These are phyloP conservation scores for Pyronema omphalodes DNA, from an alignment of 495 filamentous ascomycete genomes.

Conservation along the genomic window DNA sequence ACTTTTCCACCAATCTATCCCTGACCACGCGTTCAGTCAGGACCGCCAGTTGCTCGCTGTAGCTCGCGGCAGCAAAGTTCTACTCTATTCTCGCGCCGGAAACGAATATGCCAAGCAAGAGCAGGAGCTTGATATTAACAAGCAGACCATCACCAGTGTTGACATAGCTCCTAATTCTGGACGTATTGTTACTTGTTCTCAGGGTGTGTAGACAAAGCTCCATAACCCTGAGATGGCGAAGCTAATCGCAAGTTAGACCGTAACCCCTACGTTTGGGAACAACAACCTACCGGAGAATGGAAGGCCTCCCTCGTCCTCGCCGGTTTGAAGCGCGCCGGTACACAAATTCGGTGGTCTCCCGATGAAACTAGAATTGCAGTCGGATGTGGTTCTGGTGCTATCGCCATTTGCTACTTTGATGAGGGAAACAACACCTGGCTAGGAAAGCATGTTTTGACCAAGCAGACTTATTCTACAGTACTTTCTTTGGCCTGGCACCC, in stretches of 20 bases:
- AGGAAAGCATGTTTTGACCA: constrained; percentile 83
- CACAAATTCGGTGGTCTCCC: constrained; percentile 93
- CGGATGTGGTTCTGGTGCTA: constrained; percentile 83
- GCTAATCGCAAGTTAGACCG: constrained; percentile 42
- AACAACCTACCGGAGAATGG: constrained; percentile 60
- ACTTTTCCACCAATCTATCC: constrained; percentile 88
- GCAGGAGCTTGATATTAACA: constrained; percentile 72
- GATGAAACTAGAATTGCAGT: constrained; percentile 95
- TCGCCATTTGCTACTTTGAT: constrained; percentile 97
- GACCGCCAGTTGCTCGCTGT: constrained; percentile 81
- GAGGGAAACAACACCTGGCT: constrained; percentile 99
- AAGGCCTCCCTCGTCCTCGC: constrained; percentile 94
- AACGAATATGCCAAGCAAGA: constrained; percentile 67
- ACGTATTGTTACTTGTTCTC: constrained; percentile 91
- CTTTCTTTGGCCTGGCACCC: constrained; percentile 91
- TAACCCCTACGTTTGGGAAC: constrained; percentile 96
- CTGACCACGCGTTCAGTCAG: constrained; percentile 92
- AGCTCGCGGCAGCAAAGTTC: constrained; percentile 73
- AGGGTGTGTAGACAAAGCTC: constrained; percentile 38
- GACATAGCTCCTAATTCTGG: constrained; percentile 84
- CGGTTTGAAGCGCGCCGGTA: constrained; percentile 90
- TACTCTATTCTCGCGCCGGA: constrained; percentile 63
- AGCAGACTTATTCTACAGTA: constrained; percentile 90
- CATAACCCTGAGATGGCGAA: neutral
- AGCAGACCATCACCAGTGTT: constrained; percentile 88